Evolutionary conservation across 306 rosid species (phyloP), one percentile per base, ranked within the genome.

Genomic region (Ormosia emarginata): DNA sequence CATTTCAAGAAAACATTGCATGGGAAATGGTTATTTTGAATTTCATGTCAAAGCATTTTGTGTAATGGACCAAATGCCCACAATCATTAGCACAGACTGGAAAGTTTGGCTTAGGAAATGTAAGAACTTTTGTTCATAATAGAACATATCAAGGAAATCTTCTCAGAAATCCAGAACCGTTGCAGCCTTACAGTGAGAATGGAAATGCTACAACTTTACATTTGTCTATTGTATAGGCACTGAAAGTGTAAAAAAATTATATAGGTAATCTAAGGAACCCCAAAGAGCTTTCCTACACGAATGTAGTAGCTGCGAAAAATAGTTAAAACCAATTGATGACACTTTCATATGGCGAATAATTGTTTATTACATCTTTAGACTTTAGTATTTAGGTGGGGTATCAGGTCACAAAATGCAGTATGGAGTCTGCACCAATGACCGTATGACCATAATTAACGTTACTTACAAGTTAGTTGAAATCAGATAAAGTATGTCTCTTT

Each of bases 21-120:
- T 76, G 71, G 87, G 85, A 84, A 86, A 75, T 71, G 53, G 8
- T 71, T 0, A 46, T 83, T 79, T 80, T 49, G 32, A 67, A 18
- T 71, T 68, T 79, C 39, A 68, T 74, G 67, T 74, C 82, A 74
- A 79, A 79, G 33, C 76, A 79, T 74, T 59, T 74, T 59, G 39
- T 67, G n/a, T 63, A 75, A 61, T 46, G 69, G 84, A 74, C 67
- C 74, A 12, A 67, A 74, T 58, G 13, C 41, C 30, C 72, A 79
- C 81, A 68, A 82, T 82, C 87, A 75, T 81, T 29, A 62, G 18
- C 0, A n/a, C 75, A 68, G 46, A 41, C 39, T 8, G 53, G 37
- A 11, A 67, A 79, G 30, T 61, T 52, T 36, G 40, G 82, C 82
- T 68, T 80, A 4, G 79, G 79, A 70, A 85, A 77, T 70, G 62